These are phyloP conservation scores for Diplodia mutila DNA, from an alignment of 2,329 filamentous ascomycete species.

Conservation along the genomic window DNA sequence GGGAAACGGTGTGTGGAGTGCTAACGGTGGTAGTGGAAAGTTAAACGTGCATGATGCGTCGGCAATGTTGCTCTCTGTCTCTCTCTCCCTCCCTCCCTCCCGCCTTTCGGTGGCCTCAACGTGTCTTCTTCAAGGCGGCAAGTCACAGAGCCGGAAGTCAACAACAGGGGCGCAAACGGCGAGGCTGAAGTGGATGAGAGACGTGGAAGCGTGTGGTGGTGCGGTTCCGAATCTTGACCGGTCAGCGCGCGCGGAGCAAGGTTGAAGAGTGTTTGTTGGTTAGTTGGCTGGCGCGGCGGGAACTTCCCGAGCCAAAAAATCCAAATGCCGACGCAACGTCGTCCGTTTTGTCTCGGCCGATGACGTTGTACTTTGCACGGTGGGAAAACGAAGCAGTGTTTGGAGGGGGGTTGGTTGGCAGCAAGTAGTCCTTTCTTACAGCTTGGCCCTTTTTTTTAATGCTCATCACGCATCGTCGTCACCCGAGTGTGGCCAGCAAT, in stretches of 20 bases:
- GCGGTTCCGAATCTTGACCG: not conserved
- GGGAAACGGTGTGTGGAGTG: too few relatives aligned
- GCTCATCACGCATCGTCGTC: too few relatives aligned
- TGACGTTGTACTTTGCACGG: not conserved
- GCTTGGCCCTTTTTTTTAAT: too few relatives aligned
- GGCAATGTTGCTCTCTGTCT: too few relatives aligned
- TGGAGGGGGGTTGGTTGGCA: not conserved
- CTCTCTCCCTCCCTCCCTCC: too few relatives aligned
- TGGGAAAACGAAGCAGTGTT: not conserved
- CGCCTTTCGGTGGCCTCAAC: too few relatives aligned
- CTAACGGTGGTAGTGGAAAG: too few relatives aligned
- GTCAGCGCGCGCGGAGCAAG: not conserved
- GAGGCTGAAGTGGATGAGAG: not conserved
- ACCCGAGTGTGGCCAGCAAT: not conserved
- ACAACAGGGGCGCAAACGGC: too few relatives aligned
- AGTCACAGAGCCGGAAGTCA: not conserved
- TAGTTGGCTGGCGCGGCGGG: not conserved
- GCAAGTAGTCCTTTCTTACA: not conserved
- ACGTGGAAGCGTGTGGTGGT: not conserved
- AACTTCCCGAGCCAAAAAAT: not conserved
- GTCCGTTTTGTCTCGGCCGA: not conserved
- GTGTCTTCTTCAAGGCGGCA: not conserved
- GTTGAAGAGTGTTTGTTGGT: not conserved
- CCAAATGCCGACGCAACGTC: not conserved
- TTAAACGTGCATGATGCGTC: too few relatives aligned